Percentiles rank a stretch among this genome's conserved stretches.
Evolutionary conservation across 768 basidiomycete species (phyloP).

Genomic region (Termitomyces sp.): DNA sequence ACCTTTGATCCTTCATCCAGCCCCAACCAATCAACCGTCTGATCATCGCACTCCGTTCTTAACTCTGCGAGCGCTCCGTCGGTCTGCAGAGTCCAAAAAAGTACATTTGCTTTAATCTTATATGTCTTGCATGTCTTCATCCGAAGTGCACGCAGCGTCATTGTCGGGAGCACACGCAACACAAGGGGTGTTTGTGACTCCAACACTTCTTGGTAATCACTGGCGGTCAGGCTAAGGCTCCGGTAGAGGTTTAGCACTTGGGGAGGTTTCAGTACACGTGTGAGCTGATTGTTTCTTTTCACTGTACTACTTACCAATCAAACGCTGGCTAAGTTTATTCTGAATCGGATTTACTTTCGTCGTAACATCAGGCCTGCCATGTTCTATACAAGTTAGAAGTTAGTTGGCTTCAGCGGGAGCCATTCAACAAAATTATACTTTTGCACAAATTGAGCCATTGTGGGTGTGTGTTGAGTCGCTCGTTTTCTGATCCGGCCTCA

Average conservation of each 20-base stretch:
- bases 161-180: conserved; percentile 64
- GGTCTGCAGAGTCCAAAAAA: conserved; percentile 57
- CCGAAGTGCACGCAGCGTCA: conserved; percentile 64
- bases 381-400: conserved; percentile 37
- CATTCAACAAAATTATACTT: conserved; percentile 41
- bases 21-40: conserved; percentile 70
- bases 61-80: conserved; percentile 49
- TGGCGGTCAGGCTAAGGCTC: conserved; percentile 9
- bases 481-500: conserved; percentile 40
- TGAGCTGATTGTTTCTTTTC: neutral
- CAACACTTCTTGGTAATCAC: neutral
- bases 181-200: conserved; percentile 27
- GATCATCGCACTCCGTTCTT: conserved; percentile 43
- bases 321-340: conserved; percentile 56
- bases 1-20: conserved; percentile 53
- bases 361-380: conserved; percentile 50
- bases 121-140: conserved; percentile 58
- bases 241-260: conserved; percentile 16
- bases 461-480: conserved; percentile 51
- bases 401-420: conserved; percentile 6
- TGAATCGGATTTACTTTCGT: conserved; percentile 26
- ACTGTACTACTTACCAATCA: conserved; percentile 50
- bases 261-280: neutral
- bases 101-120: conserved; percentile 34
- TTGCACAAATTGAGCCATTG: conserved; percentile 63